Percentiles rank a stretch among this genome's conserved stretches.
Evolutionary conservation across 2,329 filamentous ascomycete genomes (phyloP).

Genomic region (Fusarium sp.): DNA sequence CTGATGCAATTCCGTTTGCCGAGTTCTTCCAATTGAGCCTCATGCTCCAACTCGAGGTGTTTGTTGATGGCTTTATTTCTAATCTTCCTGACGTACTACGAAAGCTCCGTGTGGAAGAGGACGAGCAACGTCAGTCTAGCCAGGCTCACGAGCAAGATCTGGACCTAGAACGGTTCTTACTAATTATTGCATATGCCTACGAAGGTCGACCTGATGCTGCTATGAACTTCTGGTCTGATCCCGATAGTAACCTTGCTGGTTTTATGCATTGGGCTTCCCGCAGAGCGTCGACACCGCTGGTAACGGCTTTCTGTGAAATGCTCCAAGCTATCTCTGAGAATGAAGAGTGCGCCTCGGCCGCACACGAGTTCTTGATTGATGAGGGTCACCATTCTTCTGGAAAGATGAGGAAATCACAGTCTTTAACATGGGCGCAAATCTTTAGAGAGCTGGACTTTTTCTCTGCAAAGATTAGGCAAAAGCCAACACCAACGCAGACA

Average conservation of each 20-base stretch:
- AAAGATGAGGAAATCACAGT: conserved; percentile 85
- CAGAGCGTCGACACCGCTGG: conserved; percentile 93
- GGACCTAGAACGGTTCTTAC: conserved; percentile 89
- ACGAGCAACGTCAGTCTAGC: conserved; percentile 83
- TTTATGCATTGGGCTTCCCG: conserved; percentile 98
- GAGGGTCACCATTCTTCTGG: conserved; percentile 82
- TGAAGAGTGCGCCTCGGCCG: conserved; percentile 84
- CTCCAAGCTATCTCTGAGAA: conserved; percentile 89
- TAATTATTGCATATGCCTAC: conserved; percentile 93
- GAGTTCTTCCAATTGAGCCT: conserved; percentile 79
- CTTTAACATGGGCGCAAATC: conserved; percentile 93
- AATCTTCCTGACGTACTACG: conserved; percentile 95
- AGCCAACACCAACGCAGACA: conserved; percentile 65
- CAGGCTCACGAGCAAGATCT: conserved; percentile 77
- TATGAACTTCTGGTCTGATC: conserved; percentile 91
- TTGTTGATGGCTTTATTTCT: conserved; percentile 92
- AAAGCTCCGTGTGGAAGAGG: conserved; percentile 88
- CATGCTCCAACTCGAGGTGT: conserved; percentile 87
- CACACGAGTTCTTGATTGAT: conserved; percentile 91
- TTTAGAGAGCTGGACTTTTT: conserved; percentile 92
- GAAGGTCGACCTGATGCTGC: conserved; percentile 88
- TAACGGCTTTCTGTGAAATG: conserved; percentile 97
- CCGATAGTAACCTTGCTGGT: conserved; percentile 92
- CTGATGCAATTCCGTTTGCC: conserved; percentile 79
- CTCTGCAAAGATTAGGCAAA: conserved; percentile 82